A percentile compares a stretch with the other conserved stretches of the same genome.
These are phyloP conservation scores for Laguncularia racemosa DNA, from an alignment of 345 rosid genomes.

Conservation along the genomic window DNA sequence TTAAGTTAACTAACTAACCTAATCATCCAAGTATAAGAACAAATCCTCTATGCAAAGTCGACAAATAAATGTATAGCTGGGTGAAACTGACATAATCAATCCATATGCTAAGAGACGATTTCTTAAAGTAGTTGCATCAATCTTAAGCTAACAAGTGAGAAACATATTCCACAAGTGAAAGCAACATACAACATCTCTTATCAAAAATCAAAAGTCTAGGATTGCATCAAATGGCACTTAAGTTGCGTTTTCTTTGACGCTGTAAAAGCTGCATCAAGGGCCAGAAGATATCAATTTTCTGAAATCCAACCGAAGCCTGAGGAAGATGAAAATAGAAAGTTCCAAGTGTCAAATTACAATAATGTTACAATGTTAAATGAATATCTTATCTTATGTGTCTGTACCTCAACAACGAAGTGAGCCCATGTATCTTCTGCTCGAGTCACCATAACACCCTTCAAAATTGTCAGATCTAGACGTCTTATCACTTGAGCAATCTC, in stretches of 20 bases:
- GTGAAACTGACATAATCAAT: too few relatives aligned
- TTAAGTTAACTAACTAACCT: too few relatives aligned
- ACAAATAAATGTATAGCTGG: neutral
- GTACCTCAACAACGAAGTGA: slow-evolving; percentile 56
- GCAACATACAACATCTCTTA: neutral
- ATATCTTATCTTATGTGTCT: neutral
- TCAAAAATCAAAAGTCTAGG: neutral
- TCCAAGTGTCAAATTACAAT: neutral
- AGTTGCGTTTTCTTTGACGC: slow-evolving; percentile 21
- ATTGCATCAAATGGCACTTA: slow-evolving; percentile 18
- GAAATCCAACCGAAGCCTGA: slow-evolving; percentile 53
- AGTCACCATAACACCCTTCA: slow-evolving; percentile 39
- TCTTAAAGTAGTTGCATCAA: neutral
- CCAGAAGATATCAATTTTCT: slow-evolving; percentile 63
- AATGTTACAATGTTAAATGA: neutral
- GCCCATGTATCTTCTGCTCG: slow-evolving; percentile 44
- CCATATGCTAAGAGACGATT: too few relatives aligned
- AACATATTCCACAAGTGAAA: neutral
- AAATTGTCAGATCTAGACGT: slow-evolving; percentile 31
- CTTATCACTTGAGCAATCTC: slow-evolving; percentile 53
- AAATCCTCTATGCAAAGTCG: neutral
- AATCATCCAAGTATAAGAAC: neutral
- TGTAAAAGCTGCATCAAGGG: slow-evolving; percentile 59
- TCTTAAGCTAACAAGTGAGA: neutral
- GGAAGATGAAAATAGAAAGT: neutral